Evolutionary conservation across 345 rosid genomes (phyloP), one percentile per base, ranked within the genome.

Genomic region (Garcia nutans): DNA sequence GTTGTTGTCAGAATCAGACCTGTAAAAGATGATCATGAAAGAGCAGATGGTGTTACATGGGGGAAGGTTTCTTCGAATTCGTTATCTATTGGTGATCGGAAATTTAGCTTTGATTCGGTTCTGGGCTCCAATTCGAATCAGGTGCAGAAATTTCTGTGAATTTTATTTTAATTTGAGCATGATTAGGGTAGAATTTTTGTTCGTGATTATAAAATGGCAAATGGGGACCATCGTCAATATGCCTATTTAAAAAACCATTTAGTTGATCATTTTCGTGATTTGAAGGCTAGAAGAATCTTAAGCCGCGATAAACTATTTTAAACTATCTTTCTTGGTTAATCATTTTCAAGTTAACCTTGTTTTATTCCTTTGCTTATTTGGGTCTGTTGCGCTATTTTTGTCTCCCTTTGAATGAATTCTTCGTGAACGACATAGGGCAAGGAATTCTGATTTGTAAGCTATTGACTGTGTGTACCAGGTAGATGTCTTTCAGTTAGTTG

Each of bases 1-100:
- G 98, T 92, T 79, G 91, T 85, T 64, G 96, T 91, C 85, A 88
- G 99, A 84, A 83, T 96, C 71, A 92, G 87, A 76, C 93, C 92
- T 10, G 80, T 69, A 9, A 87, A 72, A 72, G 85, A 77, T n/a
- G n/a, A n/a, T 31, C 80, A 67, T 28, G 87, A 80, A 77, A 79
- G 77, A 49, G 88, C 74, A 57, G 89, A 80, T 61, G 84, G 85
- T 28, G 78, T 77, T 78, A 75, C 84, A 5, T 87, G 87, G 20
- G 88, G 74, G 82, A 91, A 87, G 82, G 81, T 87, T 75, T 89
- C 95, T 78, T 55, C 88, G 0, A 86, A 89, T 83, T 82, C 95
- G 4, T 73, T 92, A 62, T 82, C 84, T 3, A 76, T 91, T 73
- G 87, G 86, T 33, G 95, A 90, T 77, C 89, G 93, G 61, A 82